Conservation (phyloP, 345 rosid species). For the Triadica sebifera region DNA sequence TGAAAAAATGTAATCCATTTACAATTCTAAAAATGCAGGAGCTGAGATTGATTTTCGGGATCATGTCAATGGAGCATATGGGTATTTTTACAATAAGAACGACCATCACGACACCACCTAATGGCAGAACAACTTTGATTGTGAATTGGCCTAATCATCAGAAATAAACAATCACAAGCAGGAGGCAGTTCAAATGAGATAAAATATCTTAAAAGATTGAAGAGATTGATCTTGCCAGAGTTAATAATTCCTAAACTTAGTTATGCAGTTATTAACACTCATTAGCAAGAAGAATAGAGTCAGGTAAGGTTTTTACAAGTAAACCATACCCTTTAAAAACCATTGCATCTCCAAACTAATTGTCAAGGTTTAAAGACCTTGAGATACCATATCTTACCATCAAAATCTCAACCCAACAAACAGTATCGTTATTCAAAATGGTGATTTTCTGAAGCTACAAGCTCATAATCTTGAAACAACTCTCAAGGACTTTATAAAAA, state of each 20-base stretch:
- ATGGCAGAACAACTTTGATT: neutral
- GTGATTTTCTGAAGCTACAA: no score
- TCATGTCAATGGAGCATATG: neutral
- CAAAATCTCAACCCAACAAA: no score
- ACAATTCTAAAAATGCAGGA: no score
- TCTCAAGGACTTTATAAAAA: no score
- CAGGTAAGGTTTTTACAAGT: no score
- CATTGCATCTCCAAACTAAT: no score
- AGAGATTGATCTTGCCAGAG: neutral
- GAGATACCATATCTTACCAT: no score
- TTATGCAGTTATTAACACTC: neutral
- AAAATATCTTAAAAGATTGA: neutral
- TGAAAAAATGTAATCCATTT: neutral
- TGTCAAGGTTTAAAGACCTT: no score
- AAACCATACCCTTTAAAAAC: no score
- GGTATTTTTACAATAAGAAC: neutral
- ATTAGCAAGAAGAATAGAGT: no score
- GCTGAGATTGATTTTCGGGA: neutral
- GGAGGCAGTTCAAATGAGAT: neutral
- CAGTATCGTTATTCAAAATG: no score
- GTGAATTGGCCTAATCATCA: neutral
- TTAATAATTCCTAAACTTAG: neutral
- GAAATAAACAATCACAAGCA: neutral
- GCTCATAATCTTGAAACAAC: no score
- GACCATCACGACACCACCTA: neutral